Conservation (phyloP, 2,329 filamentous ascomycete species). For the Tolypocladium inflatum region DNA sequence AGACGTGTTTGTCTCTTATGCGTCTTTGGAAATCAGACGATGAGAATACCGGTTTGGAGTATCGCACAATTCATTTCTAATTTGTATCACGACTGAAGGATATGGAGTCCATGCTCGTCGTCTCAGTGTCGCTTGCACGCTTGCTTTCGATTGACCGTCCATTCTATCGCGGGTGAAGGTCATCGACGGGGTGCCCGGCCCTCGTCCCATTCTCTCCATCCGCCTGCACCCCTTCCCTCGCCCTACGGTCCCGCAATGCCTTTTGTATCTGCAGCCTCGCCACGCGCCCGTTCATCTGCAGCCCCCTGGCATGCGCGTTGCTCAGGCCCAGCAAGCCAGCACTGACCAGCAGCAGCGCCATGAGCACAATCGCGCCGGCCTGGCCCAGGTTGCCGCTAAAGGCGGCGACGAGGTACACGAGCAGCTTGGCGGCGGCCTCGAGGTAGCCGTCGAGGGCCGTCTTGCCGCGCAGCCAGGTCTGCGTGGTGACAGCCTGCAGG, state of each 20-base stretch:
- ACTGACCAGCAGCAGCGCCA: constrained; percentile 40
- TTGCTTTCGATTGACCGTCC: background rate
- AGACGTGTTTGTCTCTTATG: background rate
- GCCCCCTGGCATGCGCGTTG: constrained; percentile 36
- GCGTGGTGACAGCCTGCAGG: constrained; percentile 49
- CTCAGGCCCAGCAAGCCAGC: constrained; percentile 44
- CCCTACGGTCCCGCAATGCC: background rate
- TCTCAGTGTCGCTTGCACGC: background rate
- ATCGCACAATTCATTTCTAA: background rate
- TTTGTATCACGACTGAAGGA: too few species aligned
- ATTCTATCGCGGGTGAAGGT: background rate
- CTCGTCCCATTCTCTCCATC: background rate
- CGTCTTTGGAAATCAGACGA: background rate
- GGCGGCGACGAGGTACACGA: constrained; percentile 48
- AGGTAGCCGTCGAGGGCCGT: constrained; percentile 40
- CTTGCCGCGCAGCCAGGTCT: constrained; percentile 44
- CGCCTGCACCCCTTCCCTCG: background rate
- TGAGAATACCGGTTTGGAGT: background rate
- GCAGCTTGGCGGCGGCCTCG: constrained; percentile 42
- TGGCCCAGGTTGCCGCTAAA: constrained; percentile 46
- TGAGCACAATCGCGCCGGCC: constrained; percentile 39
- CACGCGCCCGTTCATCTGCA: constrained; percentile 43
- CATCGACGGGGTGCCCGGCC: background rate
- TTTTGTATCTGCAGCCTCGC: constrained; percentile 17
- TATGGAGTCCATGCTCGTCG: background rate